Base-by-base conservation (phyloP, 164 flowering plant species). In the Saururus chinensis region DNA sequence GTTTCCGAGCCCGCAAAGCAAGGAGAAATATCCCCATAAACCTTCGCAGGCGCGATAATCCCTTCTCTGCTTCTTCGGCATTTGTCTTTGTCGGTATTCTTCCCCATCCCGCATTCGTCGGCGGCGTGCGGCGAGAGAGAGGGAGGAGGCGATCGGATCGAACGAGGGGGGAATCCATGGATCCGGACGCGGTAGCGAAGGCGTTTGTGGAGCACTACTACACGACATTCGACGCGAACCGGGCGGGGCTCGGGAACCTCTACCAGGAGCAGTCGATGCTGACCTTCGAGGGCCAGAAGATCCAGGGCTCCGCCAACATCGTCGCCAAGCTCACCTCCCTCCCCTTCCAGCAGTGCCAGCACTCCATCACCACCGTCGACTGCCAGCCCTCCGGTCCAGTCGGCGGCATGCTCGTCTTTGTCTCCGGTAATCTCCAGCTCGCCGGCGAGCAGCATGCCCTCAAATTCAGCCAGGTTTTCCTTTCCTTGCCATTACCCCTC, bases 181-280 rank as follows among this genome's bases (percentile, higher is more conserved):
- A 91, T 82, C 85, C 91, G 22, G 93, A 91, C 66, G 63, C 81
- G 3, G 64, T 91, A n/a, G 79, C 96, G 0, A 88, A 77, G 74
- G 89, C 89, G 0, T 91, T 91, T 69, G 97, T 91, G 37, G 89
- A 86, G 70, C 97, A 90, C 76, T 90, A 90, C 82, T 90, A 90
- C 79, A 6, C 84, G 40, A 80, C 88, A 1, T 90, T 90, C 79
- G 97, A 91, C 61, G 60, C 87, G 14, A 85, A 86, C 57, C 75
- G 97, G 1, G 65, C 76, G 19, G 74, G 70, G 0, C 71, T 91
- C 0, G 93, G 74, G 0, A 72, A 60, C 40, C 76, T 91, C 7
- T 91, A 91, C 70, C 96, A 88, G 75, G 93, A 86, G 0, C 55
- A 62, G 0, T 88, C 96, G 19, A 91, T 88, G 96, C 64, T 91